phyloP scores from a whole-genome alignment of 768 basidiomycete species.

The Lactarius sp. region DNA sequence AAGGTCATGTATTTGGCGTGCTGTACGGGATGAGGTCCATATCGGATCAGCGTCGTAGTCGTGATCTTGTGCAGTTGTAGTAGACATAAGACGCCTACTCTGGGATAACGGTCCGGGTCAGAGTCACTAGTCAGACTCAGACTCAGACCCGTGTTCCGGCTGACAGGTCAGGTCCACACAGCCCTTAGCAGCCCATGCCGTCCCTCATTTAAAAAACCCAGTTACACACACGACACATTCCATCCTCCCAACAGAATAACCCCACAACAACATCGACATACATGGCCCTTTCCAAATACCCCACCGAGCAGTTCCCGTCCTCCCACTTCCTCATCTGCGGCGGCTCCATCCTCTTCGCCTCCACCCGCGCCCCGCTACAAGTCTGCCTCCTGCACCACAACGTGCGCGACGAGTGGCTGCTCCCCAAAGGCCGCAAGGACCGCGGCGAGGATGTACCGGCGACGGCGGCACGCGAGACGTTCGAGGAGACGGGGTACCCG shows the following conservation, averaged over 20 bases:
- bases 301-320: constrained; percentile 15
- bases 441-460: constrained; percentile 45
- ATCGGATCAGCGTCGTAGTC: constrained; percentile 49
- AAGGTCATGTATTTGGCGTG: constrained; percentile 74
- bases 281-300: constrained; percentile 11
- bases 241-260: background rate
- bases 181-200: background rate
- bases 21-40: constrained; percentile 76
- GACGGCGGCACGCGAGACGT: constrained; percentile 57
- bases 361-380: constrained; percentile 24
- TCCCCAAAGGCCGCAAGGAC: constrained; percentile 64
- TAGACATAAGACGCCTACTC: background rate
- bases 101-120: no score
- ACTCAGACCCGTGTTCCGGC: no score
- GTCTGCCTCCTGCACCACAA: constrained; percentile 33
- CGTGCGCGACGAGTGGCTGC: constrained; percentile 35
- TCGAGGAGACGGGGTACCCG: constrained; percentile 59
- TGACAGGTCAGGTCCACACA: no score
- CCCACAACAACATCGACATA: background rate
- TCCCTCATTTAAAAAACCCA: background rate
- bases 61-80: background rate
- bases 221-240: background rate
- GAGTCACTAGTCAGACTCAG: no score
- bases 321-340: constrained; percentile 30
- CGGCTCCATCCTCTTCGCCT: constrained; percentile 31